Evolutionary conservation across 345 rosid genomes (phyloP), one percentile per base, ranked within the genome.

Genomic region (Dimocarpus longan): DNA sequence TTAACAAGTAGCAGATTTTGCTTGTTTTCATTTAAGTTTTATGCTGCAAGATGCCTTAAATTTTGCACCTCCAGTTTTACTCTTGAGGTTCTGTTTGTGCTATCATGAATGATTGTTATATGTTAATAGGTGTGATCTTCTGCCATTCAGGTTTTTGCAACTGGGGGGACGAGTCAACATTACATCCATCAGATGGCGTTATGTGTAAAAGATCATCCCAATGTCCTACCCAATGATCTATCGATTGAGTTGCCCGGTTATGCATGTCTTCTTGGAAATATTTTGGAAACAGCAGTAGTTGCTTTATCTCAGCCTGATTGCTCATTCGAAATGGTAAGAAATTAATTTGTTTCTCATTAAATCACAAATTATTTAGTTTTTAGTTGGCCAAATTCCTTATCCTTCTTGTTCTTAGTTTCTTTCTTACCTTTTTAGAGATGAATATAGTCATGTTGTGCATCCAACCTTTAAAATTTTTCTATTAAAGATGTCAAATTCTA

Each of bases 211-310:
- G 86, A 88, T 81, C 86, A 84, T 77, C 73, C 89, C 62, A 83
- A 85, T 87, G 82, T 93, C 57, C 87, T 93, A 72, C 97, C 98
- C 10, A 60, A 73, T 62, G 97, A 93, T 84, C 77, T 88, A 70
- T 87, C 91, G 46, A 74, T 71, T 52, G 90, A 88, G 76, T 89
- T 86, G 82, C 97, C 99, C 69, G 85, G 93, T 68, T 86, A 88
- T 85, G 98, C 98, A 69, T 93, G 98, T 80, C 93, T 97, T 71
- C 97, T 97, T 80, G 99, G 95, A 78, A 94, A 94, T 80, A 82
- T 86, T 13, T 82, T 97, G 84, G 99, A 97, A 85, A 89, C 90
- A 75, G 95, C 98, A 71, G 89, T 88, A 80, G 89, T 88, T 84
- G 85, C 92, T 82, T 85, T 94, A 77, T 89, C 93, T 63, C 93